Conservation (phyloP, 1,139 yeast species). For the Kluyveromyces marxianus region DNA sequence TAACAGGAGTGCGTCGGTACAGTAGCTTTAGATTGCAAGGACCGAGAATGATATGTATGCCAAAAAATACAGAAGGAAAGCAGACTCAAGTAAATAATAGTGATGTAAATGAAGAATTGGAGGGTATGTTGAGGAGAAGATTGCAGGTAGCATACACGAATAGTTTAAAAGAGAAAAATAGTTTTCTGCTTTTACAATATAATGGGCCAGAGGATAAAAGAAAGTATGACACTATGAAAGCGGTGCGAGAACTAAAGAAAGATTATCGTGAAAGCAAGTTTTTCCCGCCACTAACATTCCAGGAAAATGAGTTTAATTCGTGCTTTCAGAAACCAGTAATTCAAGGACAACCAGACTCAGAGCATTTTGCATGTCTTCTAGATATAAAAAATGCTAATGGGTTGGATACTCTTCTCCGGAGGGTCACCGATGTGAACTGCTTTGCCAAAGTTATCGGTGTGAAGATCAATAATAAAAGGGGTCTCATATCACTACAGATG, state of each 20-base stretch:
- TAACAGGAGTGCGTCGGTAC: background rate
- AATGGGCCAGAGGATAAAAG: background rate
- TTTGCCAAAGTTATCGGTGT: background rate
- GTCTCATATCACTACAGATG: slow-evolving; percentile 1
- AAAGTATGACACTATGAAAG: too few species aligned
- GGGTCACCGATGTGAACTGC: background rate
- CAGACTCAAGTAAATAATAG: background rate
- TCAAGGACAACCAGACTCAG: background rate
- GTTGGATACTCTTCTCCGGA: background rate
- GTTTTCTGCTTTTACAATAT: background rate
- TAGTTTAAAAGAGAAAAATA: background rate
- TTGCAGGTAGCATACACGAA: background rate
- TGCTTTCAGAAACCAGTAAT: too few species aligned
- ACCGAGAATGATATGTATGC: background rate
- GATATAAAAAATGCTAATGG: background rate
- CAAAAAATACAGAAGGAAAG: background rate
- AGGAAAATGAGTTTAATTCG: too few species aligned
- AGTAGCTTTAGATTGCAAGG: background rate
- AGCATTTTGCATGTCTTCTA: background rate
- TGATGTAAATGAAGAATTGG: background rate
- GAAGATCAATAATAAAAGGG: background rate
- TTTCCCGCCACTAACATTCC: too few species aligned
- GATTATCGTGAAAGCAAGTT: too few species aligned
- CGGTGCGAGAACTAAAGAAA: too few species aligned
- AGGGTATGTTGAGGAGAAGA: background rate